Base-by-base conservation (phyloP, 140 eudicot species). In the Oenanthe javanica region DNA sequence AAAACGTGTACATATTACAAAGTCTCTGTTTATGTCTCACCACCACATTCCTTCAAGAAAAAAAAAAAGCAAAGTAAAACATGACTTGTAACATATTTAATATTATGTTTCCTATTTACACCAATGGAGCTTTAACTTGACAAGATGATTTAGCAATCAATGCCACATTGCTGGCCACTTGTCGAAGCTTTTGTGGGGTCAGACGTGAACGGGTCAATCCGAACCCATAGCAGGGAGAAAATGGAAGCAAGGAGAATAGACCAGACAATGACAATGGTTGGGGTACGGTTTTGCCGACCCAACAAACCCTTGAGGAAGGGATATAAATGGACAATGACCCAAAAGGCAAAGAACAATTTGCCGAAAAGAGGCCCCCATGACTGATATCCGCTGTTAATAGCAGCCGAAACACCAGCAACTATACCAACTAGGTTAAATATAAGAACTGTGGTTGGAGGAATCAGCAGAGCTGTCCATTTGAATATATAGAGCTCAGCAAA, bases 331-430 rank as follows among this genome's bases (percentile, higher is more conserved):
- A 89, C 90, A 19, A 91, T 88, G 50, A 89, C 97, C 97, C 97
- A 91, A 6, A 91, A 72, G 9, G 97, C 88, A 47, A 92, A 92
- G 81, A 90, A 92, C 84, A 92, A 64, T 78, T 85, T 88, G 51
- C 95, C 95, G 27, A 90, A 90, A 25, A 90, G 77, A 0, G 95
- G 95, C 0, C 97, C 97, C 97, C 97, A 92, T 4, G 97, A 92
- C 78, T 92, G 94, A 83, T 92, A 92, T 23, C 97, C 97, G 64
- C 91, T 86, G 87, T 90, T 92, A 25, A 92, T 81, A 12, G 97
- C 97, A 13, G 81, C 88, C 1, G 97, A 92, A 23, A 92, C 89
- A 6, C 93, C 93, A 0, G 92, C 90, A 18, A 90, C 93, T 4
- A 92, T 82, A 11, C 96, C 96, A 43, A 92, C 89, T 75, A 92